These are phyloP conservation scores for Aspergillus baeticus DNA, from an alignment of 495 filamentous ascomycete genomes.

Conservation along the genomic window DNA sequence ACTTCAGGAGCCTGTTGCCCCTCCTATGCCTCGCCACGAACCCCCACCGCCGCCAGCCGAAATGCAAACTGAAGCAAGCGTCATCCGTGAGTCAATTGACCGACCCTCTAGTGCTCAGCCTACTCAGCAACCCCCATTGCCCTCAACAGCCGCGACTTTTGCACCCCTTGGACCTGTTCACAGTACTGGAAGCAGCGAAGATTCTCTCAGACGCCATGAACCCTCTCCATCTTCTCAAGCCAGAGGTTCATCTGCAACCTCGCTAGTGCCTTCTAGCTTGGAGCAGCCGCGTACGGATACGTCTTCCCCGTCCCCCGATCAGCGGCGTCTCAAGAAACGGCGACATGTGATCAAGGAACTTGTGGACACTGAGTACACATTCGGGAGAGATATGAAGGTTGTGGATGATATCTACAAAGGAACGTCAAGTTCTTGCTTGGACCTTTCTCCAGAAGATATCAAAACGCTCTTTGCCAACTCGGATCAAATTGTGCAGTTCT, in stretches of 20 bases:
- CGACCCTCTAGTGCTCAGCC: slow-evolving; percentile 36
- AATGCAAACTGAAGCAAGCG: slow-evolving; percentile 1
- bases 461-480: slow-evolving; percentile 89
- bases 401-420: slow-evolving; percentile 95
- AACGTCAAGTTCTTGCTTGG: slow-evolving; percentile 78
- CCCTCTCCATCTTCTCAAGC: slow-evolving; percentile 36
- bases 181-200: slow-evolving; percentile 48
- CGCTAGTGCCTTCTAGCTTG: slow-evolving; percentile 33
- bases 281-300: slow-evolving; percentile 24
- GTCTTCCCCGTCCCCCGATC: slow-evolving; percentile 52
- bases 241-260: slow-evolving; percentile 41
- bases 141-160: slow-evolving; percentile 38
- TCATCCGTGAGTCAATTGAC: background rate
- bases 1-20: slow-evolving; percentile 30
- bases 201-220: slow-evolving; percentile 38
- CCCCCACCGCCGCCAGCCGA: slow-evolving; percentile 32
- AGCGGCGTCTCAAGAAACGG: slow-evolving; percentile 61
- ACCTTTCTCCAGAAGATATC: slow-evolving; percentile 78
- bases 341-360: slow-evolving; percentile 84
- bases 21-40: slow-evolving; percentile 36
- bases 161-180: slow-evolving; percentile 58
- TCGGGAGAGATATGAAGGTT: slow-evolving; percentile 90
- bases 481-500: slow-evolving; percentile 81
- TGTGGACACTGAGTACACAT: slow-evolving; percentile 85
- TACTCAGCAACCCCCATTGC: slow-evolving; percentile 35